Evolutionary conservation across 2,329 filamentous ascomycete species (phyloP), one percentile per base, ranked within the genome.

Genomic region (Boeremia exigua): DNA sequence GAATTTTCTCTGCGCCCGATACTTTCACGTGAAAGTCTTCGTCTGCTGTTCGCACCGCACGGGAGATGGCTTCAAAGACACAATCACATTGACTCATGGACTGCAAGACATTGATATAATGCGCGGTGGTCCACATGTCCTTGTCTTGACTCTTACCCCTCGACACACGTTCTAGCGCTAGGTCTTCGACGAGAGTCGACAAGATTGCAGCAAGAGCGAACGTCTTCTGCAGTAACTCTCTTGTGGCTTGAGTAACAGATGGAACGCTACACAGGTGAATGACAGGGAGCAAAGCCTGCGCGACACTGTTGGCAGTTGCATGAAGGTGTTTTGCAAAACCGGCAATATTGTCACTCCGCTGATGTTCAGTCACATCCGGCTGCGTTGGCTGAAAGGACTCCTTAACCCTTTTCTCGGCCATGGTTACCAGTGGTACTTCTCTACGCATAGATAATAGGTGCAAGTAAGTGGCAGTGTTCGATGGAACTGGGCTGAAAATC

Each of bases 71-170:
- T 4, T 2, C 4, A n/a, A 49, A 29, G 6, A 36, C 11, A 32
- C 14, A 29, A 5, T 42, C 33, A 23, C 40, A 55, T 33, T 46
- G 25, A 1, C 27, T 17, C 14, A 46, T 32, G 7, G 34, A 46
- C 25, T 7, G 10, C 14, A 25, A 25, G 12, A 55, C 23, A 7
- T 29, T 42, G 8, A 46, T 6, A 7, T 36, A 12, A 28, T 55
- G 53, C 4, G 45, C 25, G 4, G 15, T 42, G 34, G 34, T 47
- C 53, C 53, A 51, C 42, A 51, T 38, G 1, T 32, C 34, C 25
- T 43, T 19, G n/a, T 14, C 17, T 17, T 29, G 23, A 12, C 14
- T 7, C 10, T 17, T 23, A 5, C 14, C 15, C 6, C 23, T n/a
- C 6, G 14, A 15, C 4, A 23, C 19, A 15, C 15, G 30, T 23